Conservation (phyloP, 169 alveolate species). For the Cystoisospora suis region DNA sequence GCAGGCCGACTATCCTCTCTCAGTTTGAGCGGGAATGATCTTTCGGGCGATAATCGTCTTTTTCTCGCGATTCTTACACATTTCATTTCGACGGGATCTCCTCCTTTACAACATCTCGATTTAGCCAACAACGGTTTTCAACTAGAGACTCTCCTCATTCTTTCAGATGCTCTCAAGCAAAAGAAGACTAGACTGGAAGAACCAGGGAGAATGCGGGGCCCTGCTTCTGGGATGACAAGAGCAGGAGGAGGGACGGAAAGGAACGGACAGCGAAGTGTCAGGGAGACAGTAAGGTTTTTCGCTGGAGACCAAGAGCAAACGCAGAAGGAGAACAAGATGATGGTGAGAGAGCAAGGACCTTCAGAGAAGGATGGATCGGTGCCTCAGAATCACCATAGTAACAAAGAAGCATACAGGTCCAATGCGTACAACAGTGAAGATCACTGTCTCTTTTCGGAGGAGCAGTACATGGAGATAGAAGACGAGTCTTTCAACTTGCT, state of each 20-base stretch:
- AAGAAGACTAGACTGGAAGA: background rate
- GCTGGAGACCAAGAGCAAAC: background rate
- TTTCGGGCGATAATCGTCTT: background rate
- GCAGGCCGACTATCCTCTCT: background rate
- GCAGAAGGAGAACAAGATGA: background rate
- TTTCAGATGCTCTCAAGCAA: background rate
- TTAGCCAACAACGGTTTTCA: background rate
- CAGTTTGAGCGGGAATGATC: conserved; percentile 15
- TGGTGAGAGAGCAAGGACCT: too few relatives aligned
- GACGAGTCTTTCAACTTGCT: background rate
- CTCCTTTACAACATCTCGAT: background rate
- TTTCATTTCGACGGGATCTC: background rate
- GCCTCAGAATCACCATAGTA: too few relatives aligned
- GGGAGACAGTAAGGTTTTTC: too few relatives aligned
- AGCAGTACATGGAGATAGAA: background rate
- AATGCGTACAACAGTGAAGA: too few relatives aligned
- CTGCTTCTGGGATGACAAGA: background rate
- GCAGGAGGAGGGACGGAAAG: background rate
- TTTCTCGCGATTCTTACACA: background rate
- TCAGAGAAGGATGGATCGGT: too few relatives aligned
- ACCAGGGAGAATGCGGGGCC: background rate
- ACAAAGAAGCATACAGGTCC: too few relatives aligned
- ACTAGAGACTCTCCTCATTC: background rate
- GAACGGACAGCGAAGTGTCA: too few relatives aligned
- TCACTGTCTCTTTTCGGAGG: too few relatives aligned